Base-by-base conservation (phyloP, 2,329 filamentous ascomycete species). In the Lecanicillium sp. region DNA sequence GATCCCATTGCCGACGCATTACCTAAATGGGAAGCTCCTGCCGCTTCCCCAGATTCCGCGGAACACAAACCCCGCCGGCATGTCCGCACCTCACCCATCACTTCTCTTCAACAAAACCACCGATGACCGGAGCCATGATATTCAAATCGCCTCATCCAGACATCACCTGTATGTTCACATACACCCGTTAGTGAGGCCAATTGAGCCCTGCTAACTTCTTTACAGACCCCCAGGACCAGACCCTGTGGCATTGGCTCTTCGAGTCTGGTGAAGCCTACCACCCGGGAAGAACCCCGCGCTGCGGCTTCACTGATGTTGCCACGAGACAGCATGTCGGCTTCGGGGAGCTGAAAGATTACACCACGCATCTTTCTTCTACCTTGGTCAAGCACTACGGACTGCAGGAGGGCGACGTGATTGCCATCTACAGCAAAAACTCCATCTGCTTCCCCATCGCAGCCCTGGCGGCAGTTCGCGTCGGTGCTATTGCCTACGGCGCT, bases 371-470 rank as follows among this genome's bases (percentile, higher is more conserved):
- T 11, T 80, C 77, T 1, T 81, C 78, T 0, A 74, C 75, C 0
- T 60, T 84, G 11, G 66, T 70, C 7, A 70, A 65, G 43, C 66
- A 69, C 12, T 73, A 76, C 58, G 71, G 68, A 3, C 61, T 84
- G 20, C 49, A 66, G 30, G 50, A 65, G 13, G 72, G 71, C 2
- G 65, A 83, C 5, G 76, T 74, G 0, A 69, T 82, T 2, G 66
- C 74, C 0, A 58, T 84, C 2, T 83, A 81, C 58, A 71, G 69
- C 37, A 72, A 72, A 17, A 84, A 84, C 49, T 78, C 73, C 9
- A 72, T 83, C 38, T 82, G 77, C 77, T 82, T 81, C 49, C 78
- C 79, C 0, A 71, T 81, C 5, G 76, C 73, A 12, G 74, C 81
- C 65, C 52, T 61, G 15, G 46, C 71, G 0, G 68, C 70, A 2